Evolutionary conservation across 306 rosid species (phyloP), one percentile per base, ranked within the genome.

Genomic region (Corylus avellana): DNA sequence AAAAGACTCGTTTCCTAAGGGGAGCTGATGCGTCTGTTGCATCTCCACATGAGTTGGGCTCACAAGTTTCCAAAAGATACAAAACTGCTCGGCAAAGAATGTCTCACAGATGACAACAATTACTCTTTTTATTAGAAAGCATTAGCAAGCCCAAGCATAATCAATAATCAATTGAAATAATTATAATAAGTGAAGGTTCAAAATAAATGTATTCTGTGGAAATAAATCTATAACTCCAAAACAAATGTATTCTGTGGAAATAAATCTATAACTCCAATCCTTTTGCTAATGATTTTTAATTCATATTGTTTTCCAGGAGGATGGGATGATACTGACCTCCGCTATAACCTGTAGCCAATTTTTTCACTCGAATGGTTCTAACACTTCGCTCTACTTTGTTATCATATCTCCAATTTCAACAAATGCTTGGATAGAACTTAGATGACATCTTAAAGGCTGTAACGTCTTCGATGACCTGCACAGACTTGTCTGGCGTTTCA

Each of bases 381-480:
- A 64, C 12, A 16, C 50, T 35, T 16, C 9, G 37, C 37, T 25
- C 67, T 54, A 51, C 25, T 74, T 51, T 44, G 16, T 25, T 25
- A 48, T 63, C 71, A 72, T 20, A 81, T 25, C 64, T 63, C 72
- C 47, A 77, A 68, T 42, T 63, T 87, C 84, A 91, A 81, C 87
- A 85, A 63, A 86, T 69, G 84, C 92, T 83, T 39, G 91, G 89
- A 84, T 91, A 92, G 82, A 87, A 91, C 76, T 81, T 44, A 32
- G 92, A 87, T 49, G 93, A 87, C 84, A 17, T 80, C 94, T 92
- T 95, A 58, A 91, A 90, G 73, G 86, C 84, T 22, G 49, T 84
- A n/a, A 83, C 59, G 83, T 92, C 96, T 77, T 83, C 76, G 80
- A 95, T 85, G 80, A 63, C 84, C 61, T 80, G 85, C 20, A 39